These are phyloP conservation scores for Byssochlamys sp. DNA, from an alignment of 2,329 filamentous ascomycete species.

Conservation along the genomic window DNA sequence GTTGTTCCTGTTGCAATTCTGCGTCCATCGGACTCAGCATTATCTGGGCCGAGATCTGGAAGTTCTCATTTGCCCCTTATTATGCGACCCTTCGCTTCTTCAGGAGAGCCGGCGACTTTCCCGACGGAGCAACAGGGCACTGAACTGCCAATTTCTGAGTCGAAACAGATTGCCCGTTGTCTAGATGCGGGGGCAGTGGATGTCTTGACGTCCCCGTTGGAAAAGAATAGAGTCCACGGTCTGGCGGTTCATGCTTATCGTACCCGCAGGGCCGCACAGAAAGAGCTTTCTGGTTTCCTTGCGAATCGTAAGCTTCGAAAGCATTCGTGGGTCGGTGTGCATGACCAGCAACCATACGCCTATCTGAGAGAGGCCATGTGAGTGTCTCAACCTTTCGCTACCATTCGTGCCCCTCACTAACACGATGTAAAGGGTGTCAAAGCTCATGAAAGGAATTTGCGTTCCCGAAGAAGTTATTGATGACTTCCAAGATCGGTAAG, in stretches of 20 bases:
- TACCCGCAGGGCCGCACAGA: conserved; percentile 64
- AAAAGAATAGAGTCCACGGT: conserved; percentile 61
- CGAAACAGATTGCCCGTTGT: conserved; percentile 56
- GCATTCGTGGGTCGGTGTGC: conserved; percentile 81
- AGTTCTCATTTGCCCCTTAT: conserved; percentile 1
- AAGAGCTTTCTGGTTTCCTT: conserved; percentile 62
- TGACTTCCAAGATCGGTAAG: conserved; percentile 53
- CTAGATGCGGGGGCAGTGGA: conserved; percentile 80
- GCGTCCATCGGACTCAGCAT: conserved; percentile 20
- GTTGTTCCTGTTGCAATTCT: conserved; percentile 42
- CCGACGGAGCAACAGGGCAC: conserved; percentile 13
- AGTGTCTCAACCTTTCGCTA: conserved; percentile 8
- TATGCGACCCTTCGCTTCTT: conserved; percentile 9
- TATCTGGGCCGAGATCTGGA: conserved; percentile 33
- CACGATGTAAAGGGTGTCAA: conserved; percentile 52
- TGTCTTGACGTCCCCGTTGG: conserved; percentile 71
- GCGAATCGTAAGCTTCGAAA: conserved; percentile 68
- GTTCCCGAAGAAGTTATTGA: conserved; percentile 55
- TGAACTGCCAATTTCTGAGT: conserved; percentile 35
- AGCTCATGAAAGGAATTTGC: conserved; percentile 81
- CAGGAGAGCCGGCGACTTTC: conserved; percentile 6
- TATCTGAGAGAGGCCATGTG: conserved; percentile 83
- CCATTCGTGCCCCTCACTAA: not conserved
- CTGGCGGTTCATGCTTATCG: conserved; percentile 77
- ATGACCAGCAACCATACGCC: conserved; percentile 75